Conservation (phyloP, 768 basidiomycete genomes). For the Panaeolus papilionaceus region DNA sequence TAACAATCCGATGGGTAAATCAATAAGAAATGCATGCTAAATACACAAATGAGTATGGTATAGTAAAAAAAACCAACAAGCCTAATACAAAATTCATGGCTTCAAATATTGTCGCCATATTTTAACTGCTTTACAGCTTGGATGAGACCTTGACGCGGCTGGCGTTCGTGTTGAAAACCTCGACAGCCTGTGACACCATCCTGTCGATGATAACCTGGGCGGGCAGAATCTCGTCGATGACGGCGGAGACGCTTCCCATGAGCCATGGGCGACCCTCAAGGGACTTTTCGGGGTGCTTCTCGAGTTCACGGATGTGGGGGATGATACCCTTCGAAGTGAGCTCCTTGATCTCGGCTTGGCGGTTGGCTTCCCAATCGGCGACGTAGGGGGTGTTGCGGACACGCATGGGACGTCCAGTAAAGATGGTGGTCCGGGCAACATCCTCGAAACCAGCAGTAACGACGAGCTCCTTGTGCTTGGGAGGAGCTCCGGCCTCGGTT, state of each 20-base stretch:
- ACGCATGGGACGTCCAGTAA: constrained; percentile 87
- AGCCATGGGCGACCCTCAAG: constrained; percentile 73
- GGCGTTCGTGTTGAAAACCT: constrained; percentile 41
- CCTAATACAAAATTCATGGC: constrained; percentile 11
- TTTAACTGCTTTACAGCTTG: constrained; percentile 34
- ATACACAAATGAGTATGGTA: constrained; percentile 14
- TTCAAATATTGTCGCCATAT: not conserved
- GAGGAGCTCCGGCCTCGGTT: constrained; percentile 81
- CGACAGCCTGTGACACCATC: constrained; percentile 61
- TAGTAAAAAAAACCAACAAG: not conserved
- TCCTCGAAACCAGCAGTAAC: constrained; percentile 78
- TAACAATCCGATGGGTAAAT: constrained; percentile 1
- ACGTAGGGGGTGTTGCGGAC: constrained; percentile 87
- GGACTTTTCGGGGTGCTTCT: constrained; percentile 84
- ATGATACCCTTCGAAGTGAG: constrained; percentile 86
- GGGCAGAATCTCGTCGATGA: constrained; percentile 78
- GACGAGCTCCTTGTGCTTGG: constrained; percentile 83
- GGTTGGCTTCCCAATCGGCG: constrained; percentile 83
- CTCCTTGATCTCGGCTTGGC: constrained; percentile 81
- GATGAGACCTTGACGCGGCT: constrained; percentile 41
- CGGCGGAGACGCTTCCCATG: constrained; percentile 81
- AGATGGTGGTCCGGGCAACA: constrained; percentile 84
- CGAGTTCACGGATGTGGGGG: constrained; percentile 72
- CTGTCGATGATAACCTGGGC: constrained; percentile 84
- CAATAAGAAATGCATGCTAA: constrained; percentile 13